Evolutionary conservation across 129 eudicot species (phyloP).

Genomic region (Flaveria bidentis): DNA sequence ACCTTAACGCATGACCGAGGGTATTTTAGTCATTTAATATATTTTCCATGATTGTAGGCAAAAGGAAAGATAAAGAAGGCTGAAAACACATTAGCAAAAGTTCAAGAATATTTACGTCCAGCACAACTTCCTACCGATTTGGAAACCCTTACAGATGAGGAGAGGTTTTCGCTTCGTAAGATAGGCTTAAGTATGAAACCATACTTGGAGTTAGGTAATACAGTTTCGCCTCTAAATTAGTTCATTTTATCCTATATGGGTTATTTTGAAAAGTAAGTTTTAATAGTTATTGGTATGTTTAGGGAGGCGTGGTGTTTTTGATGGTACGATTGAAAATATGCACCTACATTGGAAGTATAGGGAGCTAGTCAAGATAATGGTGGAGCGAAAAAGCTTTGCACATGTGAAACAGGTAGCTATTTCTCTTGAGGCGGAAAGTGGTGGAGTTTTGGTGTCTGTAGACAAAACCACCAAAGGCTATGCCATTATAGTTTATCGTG

Average conservation of each 20-base stretch:
- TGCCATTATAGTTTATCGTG: conserved; percentile 82
- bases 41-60: conserved; percentile 51
- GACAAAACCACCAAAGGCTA: conserved; percentile 82
- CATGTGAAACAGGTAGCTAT: conserved; percentile 83
- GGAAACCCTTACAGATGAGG: conserved; percentile 82
- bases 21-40: conserved; percentile 5
- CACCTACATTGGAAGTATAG: conserved; percentile 96
- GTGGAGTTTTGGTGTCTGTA: conserved; percentile 86
- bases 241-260: not conserved
- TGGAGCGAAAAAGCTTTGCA: conserved; percentile 60
- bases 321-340: conserved; percentile 93
- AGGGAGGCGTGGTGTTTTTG: conserved; percentile 90
- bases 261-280: not conserved
- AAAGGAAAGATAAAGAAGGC: conserved; percentile 66
- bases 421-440: conserved; percentile 93
- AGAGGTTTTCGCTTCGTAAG: conserved; percentile 83
- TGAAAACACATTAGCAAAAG: conserved; percentile 68
- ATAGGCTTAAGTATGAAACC: conserved; percentile 97
- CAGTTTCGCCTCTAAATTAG: conserved; percentile 5
- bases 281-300: conserved; percentile 7
- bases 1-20: conserved; percentile 10
- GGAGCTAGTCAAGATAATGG: conserved; percentile 84
- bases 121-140: conserved; percentile 72
- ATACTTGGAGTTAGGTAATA: conserved; percentile 69
- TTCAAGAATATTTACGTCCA: conserved; percentile 63